Evolutionary conservation across 345 rosid genomes (phyloP).

Genomic region (Orychophragmus violaceus): DNA sequence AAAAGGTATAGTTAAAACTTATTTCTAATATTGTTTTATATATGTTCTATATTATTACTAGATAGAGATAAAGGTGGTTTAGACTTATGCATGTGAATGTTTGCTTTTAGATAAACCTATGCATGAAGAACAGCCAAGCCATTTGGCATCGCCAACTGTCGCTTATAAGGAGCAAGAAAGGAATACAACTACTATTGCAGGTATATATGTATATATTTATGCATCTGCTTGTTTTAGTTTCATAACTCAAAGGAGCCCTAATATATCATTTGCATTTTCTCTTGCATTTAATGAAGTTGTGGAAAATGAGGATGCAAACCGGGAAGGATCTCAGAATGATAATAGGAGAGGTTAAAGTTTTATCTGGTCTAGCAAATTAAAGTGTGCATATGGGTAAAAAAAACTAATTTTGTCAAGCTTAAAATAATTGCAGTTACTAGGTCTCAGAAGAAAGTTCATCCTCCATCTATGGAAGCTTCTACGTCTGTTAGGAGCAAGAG

Average conservation of each 20-base stretch:
- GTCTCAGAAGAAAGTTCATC: not conserved
- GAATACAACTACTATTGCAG: slow-evolving; percentile 8
- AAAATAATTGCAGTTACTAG: not conserved
- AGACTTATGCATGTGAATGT: slow-evolving; percentile 22
- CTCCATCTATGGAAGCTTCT: not conserved
- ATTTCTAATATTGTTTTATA: not conserved
- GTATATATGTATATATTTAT: too few species aligned
- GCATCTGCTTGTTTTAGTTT: slow-evolving; percentile 7
- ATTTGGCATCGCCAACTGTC: slow-evolving; percentile 14
- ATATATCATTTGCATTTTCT: not conserved
- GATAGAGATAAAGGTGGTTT: slow-evolving; percentile 2
- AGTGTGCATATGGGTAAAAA: not conserved
- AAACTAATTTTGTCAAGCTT: not conserved
- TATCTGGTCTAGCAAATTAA: not conserved
- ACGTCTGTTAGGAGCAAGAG: not conserved
- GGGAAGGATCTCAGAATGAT: not conserved
- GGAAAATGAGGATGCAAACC: not conserved
- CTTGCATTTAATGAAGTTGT: not conserved
- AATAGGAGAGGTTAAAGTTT: not conserved
- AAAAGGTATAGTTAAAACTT: not conserved
- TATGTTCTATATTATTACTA: not conserved
- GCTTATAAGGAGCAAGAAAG: slow-evolving; percentile 20
- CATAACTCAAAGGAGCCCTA: not conserved
- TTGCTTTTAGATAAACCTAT: slow-evolving; percentile 28
- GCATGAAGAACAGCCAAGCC: too few species aligned